A percentile compares a stretch with the other conserved stretches of the same genome.
Conservation (phyloP, 2,329 filamentous ascomycete genomes). For the Leptographium galeiforme region DNA sequence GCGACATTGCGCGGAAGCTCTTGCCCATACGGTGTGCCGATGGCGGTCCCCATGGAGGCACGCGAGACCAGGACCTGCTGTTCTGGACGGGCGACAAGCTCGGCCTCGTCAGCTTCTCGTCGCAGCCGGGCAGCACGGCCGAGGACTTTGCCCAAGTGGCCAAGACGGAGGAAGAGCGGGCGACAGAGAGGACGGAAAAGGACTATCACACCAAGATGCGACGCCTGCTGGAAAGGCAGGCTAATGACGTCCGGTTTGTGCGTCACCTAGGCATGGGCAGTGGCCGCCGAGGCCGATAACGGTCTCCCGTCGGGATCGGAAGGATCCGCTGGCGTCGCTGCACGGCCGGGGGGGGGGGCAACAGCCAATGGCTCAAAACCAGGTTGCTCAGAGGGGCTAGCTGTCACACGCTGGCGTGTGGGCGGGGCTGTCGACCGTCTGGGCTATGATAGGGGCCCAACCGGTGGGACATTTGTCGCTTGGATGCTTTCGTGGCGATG, state of each 20-base stretch:
- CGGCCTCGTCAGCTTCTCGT: slow-evolving; percentile 55
- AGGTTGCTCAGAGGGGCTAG: too few relatives aligned
- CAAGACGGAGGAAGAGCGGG: slow-evolving; percentile 30
- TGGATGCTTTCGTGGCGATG: too few relatives aligned
- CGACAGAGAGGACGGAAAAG: slow-evolving; percentile 40
- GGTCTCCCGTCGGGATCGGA: neutral
- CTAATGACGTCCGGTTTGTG: slow-evolving; percentile 65
- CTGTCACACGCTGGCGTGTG: too few relatives aligned
- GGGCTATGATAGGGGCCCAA: too few relatives aligned
- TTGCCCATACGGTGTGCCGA: slow-evolving; percentile 38
- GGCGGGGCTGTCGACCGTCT: too few relatives aligned
- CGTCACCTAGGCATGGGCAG: slow-evolving; percentile 43
- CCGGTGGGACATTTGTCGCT: too few relatives aligned
- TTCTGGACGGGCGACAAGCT: slow-evolving; percentile 83
- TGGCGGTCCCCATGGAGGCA: slow-evolving; percentile 6
- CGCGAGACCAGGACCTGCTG: slow-evolving; percentile 50
- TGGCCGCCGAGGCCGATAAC: neutral
- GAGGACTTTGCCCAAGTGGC: slow-evolving; percentile 37
- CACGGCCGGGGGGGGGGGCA: too few relatives aligned
- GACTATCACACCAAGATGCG: slow-evolving; percentile 61
- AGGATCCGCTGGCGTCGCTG: too few relatives aligned
- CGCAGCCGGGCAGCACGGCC: slow-evolving; percentile 30
- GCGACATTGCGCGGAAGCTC: slow-evolving; percentile 71
- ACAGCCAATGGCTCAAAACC: too few relatives aligned
- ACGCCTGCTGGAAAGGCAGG: slow-evolving; percentile 60